Base-by-base conservation (phyloP, 495 filamentous ascomycete genomes). In the Jackrogersella minutella region DNA sequence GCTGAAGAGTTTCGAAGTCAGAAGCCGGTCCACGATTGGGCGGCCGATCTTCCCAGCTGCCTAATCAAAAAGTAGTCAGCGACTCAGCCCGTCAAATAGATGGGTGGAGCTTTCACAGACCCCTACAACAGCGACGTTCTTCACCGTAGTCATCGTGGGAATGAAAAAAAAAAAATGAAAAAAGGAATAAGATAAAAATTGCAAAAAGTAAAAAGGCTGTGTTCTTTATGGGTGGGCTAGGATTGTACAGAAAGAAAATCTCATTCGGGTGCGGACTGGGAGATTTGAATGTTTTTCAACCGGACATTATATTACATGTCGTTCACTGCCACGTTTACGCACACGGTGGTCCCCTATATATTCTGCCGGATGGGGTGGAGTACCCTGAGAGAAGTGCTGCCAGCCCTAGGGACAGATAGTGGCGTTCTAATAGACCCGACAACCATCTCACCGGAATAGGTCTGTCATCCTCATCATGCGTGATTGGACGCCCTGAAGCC, bases 1-100 rank as follows among this genome's bases (percentile, higher is more conserved):
- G 41, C 24, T 69, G 51, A 69, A 69, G 2, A 57, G 60, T 26
- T 64, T 64, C 61, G 66, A 64, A 17, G 49, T 51, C 9, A 64
- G 56, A 17, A 69, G 66, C 47, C 51, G 55, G 14, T 64, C 59
- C 21, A 69, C 66, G 61, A 69, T 69, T 69, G 66, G 66, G 24
- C 66, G 60, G 56, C 66, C 66, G 60, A 69, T 69, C 66, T 64
- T 60, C 56, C 66, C 66, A 37, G 66, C 56, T 52, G 66, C 66
- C 66, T 69, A 69, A 69, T 64, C 54, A 69, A 49, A 69, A 46
- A 14, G 7, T 30, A 21, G 66, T 69, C 55, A 69, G 60, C 24
- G 47, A 30, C 41, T 55, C 24, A 49, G 24, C n/a, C n/a, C 17
- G 43, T 33, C 59, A 62, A 41, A 37, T 57, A 9, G 24, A 5